Conservation (phyloP, 768 basidiomycete genomes). For the Jaapia argillacea region DNA sequence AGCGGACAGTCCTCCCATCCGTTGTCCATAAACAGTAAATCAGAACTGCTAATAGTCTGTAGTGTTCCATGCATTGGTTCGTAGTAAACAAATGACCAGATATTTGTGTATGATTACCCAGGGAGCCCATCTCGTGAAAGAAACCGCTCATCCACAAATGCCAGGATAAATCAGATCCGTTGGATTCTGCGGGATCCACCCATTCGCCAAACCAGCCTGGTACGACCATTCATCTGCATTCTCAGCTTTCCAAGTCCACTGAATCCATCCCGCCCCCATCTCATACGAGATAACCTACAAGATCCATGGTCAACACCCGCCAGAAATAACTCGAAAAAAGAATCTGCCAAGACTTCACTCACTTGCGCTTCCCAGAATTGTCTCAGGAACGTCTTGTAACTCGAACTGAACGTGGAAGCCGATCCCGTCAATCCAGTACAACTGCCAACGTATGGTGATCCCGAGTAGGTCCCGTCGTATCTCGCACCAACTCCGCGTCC, state of each 20-base stretch:
- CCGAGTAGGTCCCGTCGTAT: slow-evolving; percentile 53
- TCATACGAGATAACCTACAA: slow-evolving; percentile 48
- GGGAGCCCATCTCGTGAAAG: too few species aligned
- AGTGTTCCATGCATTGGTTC: too few species aligned
- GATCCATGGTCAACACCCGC: too few species aligned
- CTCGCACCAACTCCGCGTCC: slow-evolving; percentile 63
- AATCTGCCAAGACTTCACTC: slow-evolving; percentile 2
- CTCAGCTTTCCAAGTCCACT: slow-evolving; percentile 84
- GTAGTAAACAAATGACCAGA: too few species aligned
- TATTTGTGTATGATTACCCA: too few species aligned
- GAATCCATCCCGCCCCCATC: slow-evolving; percentile 62
- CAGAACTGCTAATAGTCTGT: too few species aligned
- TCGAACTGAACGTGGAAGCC: slow-evolving; percentile 62
- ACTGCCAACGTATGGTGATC: slow-evolving; percentile 60
- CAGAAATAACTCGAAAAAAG: background rate
- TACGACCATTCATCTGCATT: slow-evolving; percentile 86
- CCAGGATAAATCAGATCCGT: slow-evolving; percentile 43
- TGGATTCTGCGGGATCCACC: slow-evolving; percentile 74
- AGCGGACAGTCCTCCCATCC: too few species aligned
- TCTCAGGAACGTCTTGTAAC: slow-evolving; percentile 75
- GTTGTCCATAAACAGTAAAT: too few species aligned
- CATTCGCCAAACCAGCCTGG: slow-evolving; percentile 64
- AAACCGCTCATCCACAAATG: slow-evolving; percentile 44
- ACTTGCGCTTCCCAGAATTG: slow-evolving; percentile 83
- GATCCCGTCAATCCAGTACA: slow-evolving; percentile 67